Base-by-base conservation (phyloP, 2,329 filamentous ascomycete species). In the Corynespora cassiicola region DNA sequence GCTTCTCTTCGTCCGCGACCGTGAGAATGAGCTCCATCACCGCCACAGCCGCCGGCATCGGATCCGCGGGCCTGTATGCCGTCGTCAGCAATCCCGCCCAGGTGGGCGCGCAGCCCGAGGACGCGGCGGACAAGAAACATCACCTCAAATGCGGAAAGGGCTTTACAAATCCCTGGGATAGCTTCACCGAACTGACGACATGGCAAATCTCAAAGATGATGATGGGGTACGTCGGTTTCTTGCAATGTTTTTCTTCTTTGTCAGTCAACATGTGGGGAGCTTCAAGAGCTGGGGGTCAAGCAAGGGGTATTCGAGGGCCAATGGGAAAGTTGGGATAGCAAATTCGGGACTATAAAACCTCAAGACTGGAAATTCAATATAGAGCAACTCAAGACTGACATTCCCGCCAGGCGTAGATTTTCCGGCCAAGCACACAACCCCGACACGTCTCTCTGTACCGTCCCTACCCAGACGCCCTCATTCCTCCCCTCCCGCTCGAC, bases 401-500 rank as follows among this genome's bases (percentile, higher is more conserved):
- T 29, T 12, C 8, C 7, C 7, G 10, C 35, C 29, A 73, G 73
- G 55, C 73, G 78, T 46, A 69, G 66, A 29, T 31, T 83, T 7
- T 70, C 63, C 2, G 81, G 81, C 17, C 67, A 75, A 48, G 62
- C 58, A 5, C 79, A 81, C 31, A 57, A 42, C 1, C 86, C 87
- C 18, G 77, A 88, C 58, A 84, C 84, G 6, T 78, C 78, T 7
- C 78, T 79, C 16, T 81, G 85, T 7, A 84, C 84, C 0, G 82
- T 94, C 8, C 72, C 80, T 3, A 81, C 92, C 12, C 78, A 76
- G 39, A 80, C 78, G 45, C 88, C 90, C 0, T 59, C 75, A 4
- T 92, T 92, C 66, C 76, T 88, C 7, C 69, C 81, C 1, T 73
- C 73, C 10, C 81, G 88, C 37, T 69, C 76, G 4, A 80, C 78